These are phyloP conservation scores for Mortierella sp. DNA, from an alignment of 371 early-diverging fungal genomes.

Conservation along the genomic window DNA sequence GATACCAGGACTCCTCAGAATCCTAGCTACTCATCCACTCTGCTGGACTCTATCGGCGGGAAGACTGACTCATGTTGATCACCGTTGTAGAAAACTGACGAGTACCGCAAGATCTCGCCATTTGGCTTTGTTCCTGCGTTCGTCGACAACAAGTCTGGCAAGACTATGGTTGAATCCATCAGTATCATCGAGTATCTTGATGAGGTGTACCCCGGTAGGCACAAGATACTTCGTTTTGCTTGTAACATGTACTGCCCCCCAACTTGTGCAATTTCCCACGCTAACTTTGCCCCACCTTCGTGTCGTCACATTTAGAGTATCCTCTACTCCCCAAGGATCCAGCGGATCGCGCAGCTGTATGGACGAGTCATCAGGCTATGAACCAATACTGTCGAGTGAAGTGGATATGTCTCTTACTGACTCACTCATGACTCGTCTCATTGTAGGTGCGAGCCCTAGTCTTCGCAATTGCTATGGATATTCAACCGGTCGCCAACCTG, in stretches of 20 bases:
- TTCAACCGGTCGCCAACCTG: slow-evolving; percentile 90
- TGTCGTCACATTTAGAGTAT: slow-evolving; percentile 31
- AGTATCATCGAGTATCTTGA: slow-evolving; percentile 93
- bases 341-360: slow-evolving; percentile 67
- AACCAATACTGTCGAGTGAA: neutral
- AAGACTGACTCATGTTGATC: too few species aligned
- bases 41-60: neutral
- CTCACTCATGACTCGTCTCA: neutral
- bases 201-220: slow-evolving; percentile 72
- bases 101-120: slow-evolving; percentile 74
- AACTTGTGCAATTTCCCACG: slow-evolving; percentile 31
- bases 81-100: slow-evolving; percentile 59
- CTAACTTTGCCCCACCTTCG: slow-evolving; percentile 4
- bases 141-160: slow-evolving; percentile 63
- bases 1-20: too few species aligned
- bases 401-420: neutral
- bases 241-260: neutral
- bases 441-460: slow-evolving; percentile 77
- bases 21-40: too few species aligned
- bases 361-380: too few species aligned
- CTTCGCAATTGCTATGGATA: slow-evolving; percentile 81
- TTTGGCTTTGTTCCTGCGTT: slow-evolving; percentile 76
- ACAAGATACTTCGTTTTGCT: neutral
- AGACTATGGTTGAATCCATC: slow-evolving; percentile 72
- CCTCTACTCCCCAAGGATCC: slow-evolving; percentile 84